Evolutionary conservation across 306 rosid species (phyloP).

Genomic region (Sindora glabra): DNA sequence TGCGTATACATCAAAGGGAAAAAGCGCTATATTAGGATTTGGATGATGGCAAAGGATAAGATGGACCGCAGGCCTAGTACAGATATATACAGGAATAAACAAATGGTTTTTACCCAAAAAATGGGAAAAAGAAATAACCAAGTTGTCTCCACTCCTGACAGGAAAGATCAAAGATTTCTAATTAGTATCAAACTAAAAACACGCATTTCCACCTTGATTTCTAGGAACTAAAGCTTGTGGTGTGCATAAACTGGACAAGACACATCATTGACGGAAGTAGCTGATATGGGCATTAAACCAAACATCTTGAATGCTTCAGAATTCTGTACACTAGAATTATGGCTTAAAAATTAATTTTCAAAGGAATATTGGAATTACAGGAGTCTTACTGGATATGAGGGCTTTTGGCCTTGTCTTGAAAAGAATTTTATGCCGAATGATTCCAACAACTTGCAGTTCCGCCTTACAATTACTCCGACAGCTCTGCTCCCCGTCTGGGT

Average conservation of each 20-base stretch:
- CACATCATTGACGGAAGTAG: background rate
- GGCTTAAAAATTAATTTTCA: constrained; percentile 11
- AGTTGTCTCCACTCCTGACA: too few species aligned
- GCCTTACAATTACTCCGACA: constrained; percentile 12
- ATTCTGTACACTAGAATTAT: background rate
- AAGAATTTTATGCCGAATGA: constrained; percentile 64
- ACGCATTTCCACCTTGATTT: background rate
- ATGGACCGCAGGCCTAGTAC: too few species aligned
- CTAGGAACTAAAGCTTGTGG: background rate
- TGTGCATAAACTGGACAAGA: too few species aligned
- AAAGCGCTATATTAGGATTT: too few species aligned
- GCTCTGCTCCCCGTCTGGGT: background rate
- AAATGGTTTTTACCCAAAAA: too few species aligned
- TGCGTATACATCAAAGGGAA: too few species aligned
- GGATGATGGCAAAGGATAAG: too few species aligned
- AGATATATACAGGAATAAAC: too few species aligned
- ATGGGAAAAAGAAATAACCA: too few species aligned
- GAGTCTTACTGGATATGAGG: too few species aligned
- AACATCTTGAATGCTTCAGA: background rate
- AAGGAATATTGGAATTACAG: background rate
- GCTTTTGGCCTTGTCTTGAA: constrained; percentile 43
- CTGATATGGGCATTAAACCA: background rate
- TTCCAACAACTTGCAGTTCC: constrained; percentile 68
- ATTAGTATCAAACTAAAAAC: too few species aligned
- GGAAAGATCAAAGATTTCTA: too few species aligned